phyloP scores from a whole-genome alignment of 441 rosid genomes.

The Raphanus hybrid region DNA sequence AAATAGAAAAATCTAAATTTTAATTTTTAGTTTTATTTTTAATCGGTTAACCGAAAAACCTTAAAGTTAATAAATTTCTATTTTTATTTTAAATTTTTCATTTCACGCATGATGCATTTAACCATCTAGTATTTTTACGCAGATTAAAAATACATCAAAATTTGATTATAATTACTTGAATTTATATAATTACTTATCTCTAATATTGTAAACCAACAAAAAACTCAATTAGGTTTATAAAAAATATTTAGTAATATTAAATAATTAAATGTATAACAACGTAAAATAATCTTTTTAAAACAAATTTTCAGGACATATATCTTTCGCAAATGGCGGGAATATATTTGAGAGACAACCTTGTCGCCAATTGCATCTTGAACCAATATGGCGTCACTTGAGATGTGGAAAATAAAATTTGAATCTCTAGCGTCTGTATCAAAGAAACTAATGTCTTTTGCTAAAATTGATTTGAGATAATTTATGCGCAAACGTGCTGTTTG shows the following conservation, averaged over 20 bases:
- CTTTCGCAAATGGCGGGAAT: neutral
- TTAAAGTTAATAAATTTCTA: no score
- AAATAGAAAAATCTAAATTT: no score
- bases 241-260: no score
- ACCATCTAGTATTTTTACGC: neutral
- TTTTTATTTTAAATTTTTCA: no score
- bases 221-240: neutral
- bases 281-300: no score
- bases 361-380: constrained; percentile 94
- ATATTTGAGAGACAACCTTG: constrained; percentile 51
- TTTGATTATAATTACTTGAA: neutral
- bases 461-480: constrained; percentile 65
- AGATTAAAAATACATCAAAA: neutral
- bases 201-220: neutral
- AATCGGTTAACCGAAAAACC: no score
- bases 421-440: constrained; percentile 82
- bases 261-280: no score
- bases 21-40: no score
- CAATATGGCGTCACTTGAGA: constrained; percentile 80
- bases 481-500: constrained; percentile 77
- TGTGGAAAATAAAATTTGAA: constrained; percentile 65
- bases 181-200: neutral
- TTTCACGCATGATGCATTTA: no score
- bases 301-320: neutral
- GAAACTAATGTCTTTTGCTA: constrained; percentile 63